Evolutionary conservation across 225 moss, liverwort and hornwort species (phyloP).

Genomic region (Physcomitrellopsis africana): DNA sequence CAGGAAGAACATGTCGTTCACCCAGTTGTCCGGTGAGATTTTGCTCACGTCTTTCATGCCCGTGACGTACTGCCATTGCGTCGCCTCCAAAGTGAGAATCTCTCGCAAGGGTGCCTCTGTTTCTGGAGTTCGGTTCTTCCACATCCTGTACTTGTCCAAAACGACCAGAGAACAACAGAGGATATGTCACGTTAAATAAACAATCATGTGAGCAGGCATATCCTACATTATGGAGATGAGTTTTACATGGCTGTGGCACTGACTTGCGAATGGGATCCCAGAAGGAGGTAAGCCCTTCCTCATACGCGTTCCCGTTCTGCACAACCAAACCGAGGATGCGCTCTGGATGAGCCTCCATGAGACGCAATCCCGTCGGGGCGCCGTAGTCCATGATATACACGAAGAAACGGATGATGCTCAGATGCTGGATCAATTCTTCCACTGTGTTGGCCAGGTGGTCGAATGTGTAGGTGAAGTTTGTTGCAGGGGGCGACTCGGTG

Average conservation of each 20-base stretch:
- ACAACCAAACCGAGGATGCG: slow-evolving; percentile 41
- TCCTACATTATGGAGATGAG: neutral
- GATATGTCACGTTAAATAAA: neutral
- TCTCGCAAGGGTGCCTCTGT: slow-evolving; percentile 4
- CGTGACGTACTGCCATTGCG: slow-evolving; percentile 20
- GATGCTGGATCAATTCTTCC: slow-evolving; percentile 38
- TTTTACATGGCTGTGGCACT: neutral
- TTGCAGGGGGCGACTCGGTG: slow-evolving; percentile 35
- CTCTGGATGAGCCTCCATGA: slow-evolving; percentile 32
- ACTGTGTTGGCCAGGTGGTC: slow-evolving; percentile 39
- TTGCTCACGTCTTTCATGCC: slow-evolving; percentile 28
- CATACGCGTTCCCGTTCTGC: slow-evolving; percentile 44
- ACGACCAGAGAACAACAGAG: neutral
- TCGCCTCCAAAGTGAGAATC: slow-evolving; percentile 24
- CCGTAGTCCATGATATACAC: slow-evolving; percentile 43
- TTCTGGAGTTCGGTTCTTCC: slow-evolving; percentile 31
- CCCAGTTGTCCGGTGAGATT: slow-evolving; percentile 44
- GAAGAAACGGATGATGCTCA: slow-evolving; percentile 36
- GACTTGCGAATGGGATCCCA: slow-evolving; percentile 24
- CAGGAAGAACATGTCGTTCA: slow-evolving; percentile 44
- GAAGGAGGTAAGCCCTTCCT: slow-evolving; percentile 36
- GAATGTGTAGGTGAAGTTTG: slow-evolving; percentile 43
- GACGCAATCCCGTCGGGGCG: slow-evolving; percentile 42
- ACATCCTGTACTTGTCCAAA: neutral
- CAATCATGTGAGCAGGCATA: neutral